Percentiles rank a stretch among this genome's conserved stretches.
phyloP scores from a whole-genome alignment of 306 rosid species.

The Begonia fuchsioides region DNA sequence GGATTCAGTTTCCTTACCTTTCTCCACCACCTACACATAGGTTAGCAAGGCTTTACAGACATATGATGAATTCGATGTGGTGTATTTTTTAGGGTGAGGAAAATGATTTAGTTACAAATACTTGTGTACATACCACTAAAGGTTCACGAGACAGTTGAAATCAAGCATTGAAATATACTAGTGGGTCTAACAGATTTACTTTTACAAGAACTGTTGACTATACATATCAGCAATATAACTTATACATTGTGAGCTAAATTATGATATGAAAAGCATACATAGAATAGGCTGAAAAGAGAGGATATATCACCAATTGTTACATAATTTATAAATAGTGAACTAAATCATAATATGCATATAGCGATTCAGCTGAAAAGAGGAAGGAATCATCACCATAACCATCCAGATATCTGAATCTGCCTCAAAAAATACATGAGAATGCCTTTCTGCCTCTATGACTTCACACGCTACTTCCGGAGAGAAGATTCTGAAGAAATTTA shows the following conservation, averaged over 20 bases:
- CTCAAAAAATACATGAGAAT: constrained; percentile 71
- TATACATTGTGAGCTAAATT: too few species aligned
- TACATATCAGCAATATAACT: too few species aligned
- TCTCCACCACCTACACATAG: constrained; percentile 68
- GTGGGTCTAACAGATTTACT: too few species aligned
- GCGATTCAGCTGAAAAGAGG: background rate
- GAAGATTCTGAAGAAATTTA: constrained; percentile 52
- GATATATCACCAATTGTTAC: constrained; percentile 24
- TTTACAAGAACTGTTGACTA: too few species aligned
- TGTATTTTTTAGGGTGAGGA: too few species aligned
- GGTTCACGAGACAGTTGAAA: too few species aligned
- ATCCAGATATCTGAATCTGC: constrained; percentile 94
- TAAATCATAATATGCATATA: background rate
- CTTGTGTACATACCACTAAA: too few species aligned
- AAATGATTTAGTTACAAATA: too few species aligned
- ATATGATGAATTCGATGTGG: too few species aligned
- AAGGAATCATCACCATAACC: constrained; percentile 38
- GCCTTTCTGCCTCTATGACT: constrained; percentile 72
- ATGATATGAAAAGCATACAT: background rate
- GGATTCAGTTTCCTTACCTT: constrained; percentile 65
- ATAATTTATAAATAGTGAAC: too few species aligned
- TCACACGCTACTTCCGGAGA: constrained; percentile 86
- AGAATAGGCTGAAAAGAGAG: background rate
- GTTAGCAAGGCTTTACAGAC: background rate
- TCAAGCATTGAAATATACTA: too few species aligned